Conservation (phyloP, 495 filamentous ascomycete genomes). For the Aspergillus ellipticus region DNA sequence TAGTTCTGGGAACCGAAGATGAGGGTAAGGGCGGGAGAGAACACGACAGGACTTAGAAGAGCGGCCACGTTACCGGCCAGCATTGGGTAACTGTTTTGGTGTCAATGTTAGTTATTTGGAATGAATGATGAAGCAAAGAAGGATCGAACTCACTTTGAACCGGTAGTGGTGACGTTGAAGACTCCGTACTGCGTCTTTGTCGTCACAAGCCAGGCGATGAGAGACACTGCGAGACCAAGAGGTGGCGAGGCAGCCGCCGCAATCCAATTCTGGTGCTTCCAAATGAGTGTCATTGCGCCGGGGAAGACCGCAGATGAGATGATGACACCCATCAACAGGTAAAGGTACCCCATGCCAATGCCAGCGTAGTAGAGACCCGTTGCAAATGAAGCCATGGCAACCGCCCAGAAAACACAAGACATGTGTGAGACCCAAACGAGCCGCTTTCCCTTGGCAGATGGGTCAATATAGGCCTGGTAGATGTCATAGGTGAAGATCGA, state of each 20-base stretch:
- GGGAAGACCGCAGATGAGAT: constrained; percentile 84
- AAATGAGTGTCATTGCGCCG: constrained; percentile 74
- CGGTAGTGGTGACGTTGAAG: constrained; percentile 71
- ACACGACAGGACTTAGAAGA: constrained; percentile 72
- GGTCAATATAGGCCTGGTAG: constrained; percentile 61
- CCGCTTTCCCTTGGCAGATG: constrained; percentile 62
- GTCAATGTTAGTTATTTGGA: not conserved
- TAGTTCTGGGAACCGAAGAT: constrained; percentile 76
- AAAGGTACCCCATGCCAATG: constrained; percentile 72
- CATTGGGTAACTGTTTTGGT: constrained; percentile 63
- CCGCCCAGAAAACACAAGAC: constrained; percentile 69
- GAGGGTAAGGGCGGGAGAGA: constrained; percentile 76
- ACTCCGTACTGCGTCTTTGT: constrained; percentile 71
- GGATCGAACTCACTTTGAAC: constrained; percentile 55
- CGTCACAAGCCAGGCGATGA: constrained; percentile 90
- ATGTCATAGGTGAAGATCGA: constrained; percentile 94
- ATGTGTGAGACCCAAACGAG: constrained; percentile 85
- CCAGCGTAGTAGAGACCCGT: constrained; percentile 73
- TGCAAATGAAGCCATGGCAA: constrained; percentile 81
- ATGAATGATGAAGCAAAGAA: not conserved
- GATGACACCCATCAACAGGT: constrained; percentile 89
- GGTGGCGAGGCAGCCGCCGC: constrained; percentile 71
- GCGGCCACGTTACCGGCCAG: constrained; percentile 81
- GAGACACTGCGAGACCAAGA: constrained; percentile 68
- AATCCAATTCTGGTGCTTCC: constrained; percentile 79